Evolutionary conservation across 1,284 basidiomycete species (phyloP), one percentile per base, ranked within the genome.

Genomic region (Fomitopsis schrenkii): DNA sequence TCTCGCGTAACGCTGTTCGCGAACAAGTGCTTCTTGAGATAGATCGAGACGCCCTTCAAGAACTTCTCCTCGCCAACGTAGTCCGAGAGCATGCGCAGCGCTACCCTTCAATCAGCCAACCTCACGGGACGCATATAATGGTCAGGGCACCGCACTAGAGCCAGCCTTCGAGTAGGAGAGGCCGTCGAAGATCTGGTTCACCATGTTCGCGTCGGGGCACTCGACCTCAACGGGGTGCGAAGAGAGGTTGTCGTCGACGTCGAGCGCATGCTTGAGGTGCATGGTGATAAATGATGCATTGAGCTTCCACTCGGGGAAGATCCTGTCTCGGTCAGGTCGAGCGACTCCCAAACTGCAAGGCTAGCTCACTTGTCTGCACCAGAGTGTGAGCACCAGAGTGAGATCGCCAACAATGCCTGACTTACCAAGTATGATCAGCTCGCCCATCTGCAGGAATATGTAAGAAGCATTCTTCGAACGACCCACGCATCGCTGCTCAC

Each of bases 211-310:
- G 72, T 96, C 92, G 0, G 93, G 92, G 70, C 91, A 94, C 9
- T 91, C 90, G 26, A 98, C 94, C 76, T 99, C 95, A 70, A 99
- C 94, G 1, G 96, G 93, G 75, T 99, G 97, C 36, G 94, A 96
- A 15, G 95, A 97, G 15, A 92, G 80, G 74, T 96, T 94, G 10
- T 93, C 86, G 71, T 99, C 97, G 59, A 98, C 83, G 78, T 38
- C 97, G 82, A 14, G 96, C 95, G 35, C 77, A 73, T 79, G 53
- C 97, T 83, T 30, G 95, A 94, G 46, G 76, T 71, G 63, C 81
- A 80, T 41, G 14, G 80, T 80, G 64, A 92, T 86, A 71, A 92
- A 93, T 54, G 83, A 80, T 1, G 87, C 84, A 67, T 90, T 82
- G 36, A 88, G 80, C 67, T 85, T 87, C 88, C 89, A 93, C 70